Evolutionary conservation across 345 rosid species (phyloP).

Genomic region (Gossypium herbaceum): DNA sequence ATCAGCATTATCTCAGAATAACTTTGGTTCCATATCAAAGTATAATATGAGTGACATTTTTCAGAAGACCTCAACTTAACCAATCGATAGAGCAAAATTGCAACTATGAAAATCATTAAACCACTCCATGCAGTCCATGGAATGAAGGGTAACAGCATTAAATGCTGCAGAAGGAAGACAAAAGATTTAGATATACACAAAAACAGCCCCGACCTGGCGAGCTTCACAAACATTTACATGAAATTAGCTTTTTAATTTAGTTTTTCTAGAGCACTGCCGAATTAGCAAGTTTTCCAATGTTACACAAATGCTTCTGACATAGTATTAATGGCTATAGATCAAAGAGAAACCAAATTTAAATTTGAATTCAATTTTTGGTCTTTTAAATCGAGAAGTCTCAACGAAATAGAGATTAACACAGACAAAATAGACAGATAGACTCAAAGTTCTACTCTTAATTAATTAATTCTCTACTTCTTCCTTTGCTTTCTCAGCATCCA

Average conservation of each 20-base stretch:
- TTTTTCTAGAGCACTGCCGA: neutral
- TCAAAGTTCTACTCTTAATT: neutral
- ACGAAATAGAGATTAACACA: neutral
- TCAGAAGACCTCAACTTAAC: neutral
- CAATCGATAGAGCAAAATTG: neutral
- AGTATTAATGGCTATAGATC: neutral
- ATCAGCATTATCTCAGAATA: neutral
- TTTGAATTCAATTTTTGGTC: neutral
- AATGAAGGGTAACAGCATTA: constrained; percentile 2
- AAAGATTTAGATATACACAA: neutral
- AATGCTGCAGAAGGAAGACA: neutral
- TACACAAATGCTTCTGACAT: constrained; percentile 9
- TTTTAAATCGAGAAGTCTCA: neutral
- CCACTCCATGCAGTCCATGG: neutral
- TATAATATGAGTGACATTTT: neutral
- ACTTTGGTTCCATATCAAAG: neutral
- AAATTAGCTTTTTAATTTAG: neutral
- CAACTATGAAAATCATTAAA: neutral
- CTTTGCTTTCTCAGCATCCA: neutral
- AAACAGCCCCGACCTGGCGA: neutral
- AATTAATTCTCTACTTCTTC: neutral
- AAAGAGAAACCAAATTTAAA: neutral
- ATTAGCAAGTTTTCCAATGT: neutral
- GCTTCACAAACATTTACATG: constrained; percentile 9
- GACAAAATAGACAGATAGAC: neutral